Evolutionary conservation across 371 early-diverging fungal genomes (phyloP).

Genomic region (Entomophthora muscae): DNA sequence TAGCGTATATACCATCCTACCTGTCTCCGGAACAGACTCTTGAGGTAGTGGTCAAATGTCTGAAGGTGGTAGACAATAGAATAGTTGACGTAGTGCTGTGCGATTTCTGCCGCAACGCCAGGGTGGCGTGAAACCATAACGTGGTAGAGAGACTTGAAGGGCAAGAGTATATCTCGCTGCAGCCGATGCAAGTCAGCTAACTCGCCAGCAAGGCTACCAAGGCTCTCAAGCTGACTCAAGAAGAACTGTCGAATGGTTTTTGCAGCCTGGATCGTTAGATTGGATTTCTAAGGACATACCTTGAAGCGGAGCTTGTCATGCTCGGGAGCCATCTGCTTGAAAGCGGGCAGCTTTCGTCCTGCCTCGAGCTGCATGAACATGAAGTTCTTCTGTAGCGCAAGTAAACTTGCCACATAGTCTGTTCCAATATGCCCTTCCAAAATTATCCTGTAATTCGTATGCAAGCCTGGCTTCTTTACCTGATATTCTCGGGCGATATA

Average conservation of each 20-base stretch:
- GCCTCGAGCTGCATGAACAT: not conserved
- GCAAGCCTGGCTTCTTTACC: not conserved
- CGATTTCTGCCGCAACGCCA: not conserved
- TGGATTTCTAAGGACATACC: not conserved
- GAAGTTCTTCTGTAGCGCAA: not conserved
- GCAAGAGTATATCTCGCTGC: not conserved
- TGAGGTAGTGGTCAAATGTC: not conserved
- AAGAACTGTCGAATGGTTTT: constrained; percentile 1
- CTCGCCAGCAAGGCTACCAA: not conserved
- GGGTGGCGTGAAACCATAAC: not conserved
- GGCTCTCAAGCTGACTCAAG: not conserved
- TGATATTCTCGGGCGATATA: not conserved
- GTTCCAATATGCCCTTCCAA: not conserved
- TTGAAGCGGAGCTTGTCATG: constrained; percentile 1
- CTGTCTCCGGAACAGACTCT: not conserved
- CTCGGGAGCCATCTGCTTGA: not conserved
- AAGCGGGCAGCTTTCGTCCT: not conserved
- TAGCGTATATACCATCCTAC: not conserved
- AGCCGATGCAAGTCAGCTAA: not conserved
- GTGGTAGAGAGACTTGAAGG: not conserved
- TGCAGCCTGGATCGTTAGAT: not conserved
- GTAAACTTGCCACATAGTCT: not conserved
- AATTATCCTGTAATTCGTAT: not conserved
- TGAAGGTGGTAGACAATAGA: not conserved
- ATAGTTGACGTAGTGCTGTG: constrained; percentile 1